Base-by-base conservation (phyloP, 805 yeast species). In the Candida dajiaensis region DNA sequence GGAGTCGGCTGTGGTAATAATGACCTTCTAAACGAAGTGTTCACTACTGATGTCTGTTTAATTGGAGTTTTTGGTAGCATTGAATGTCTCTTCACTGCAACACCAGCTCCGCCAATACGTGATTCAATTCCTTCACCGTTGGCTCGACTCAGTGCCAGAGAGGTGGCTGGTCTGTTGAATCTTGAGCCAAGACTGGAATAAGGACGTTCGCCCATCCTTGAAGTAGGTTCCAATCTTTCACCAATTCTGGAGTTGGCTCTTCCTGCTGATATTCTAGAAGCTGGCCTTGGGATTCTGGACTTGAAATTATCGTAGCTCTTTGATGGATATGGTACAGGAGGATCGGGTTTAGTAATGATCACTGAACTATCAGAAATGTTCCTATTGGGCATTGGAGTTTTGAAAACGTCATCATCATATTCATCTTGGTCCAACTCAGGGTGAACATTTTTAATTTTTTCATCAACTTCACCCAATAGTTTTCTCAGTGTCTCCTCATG, bases 1-100 rank as follows among this genome's bases (percentile, higher is more conserved):
- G 63, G 63, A 3, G 63, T 57, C 8, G 62, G 63, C 21, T 58
- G 61, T 38, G 60, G 62, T 15, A 59, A 15, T 42, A 54, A 31
- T 4, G 62, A 58, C 21, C 41, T 46, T n/a, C 57, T 31, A 16
- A 11, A 13, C 6, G 20, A 25, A 10, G 20, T 16, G 6, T 43
- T 44, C 13, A 41, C 18, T 2, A 33, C 18, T 7, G 39, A 12
- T 2, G n/a, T 15, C 11, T 35, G 21, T 43, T 56, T 48, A 9
- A 51, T 39, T 7, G 63, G 63, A 0, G 61, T 58, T 26, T 56
- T 54, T n/a, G 57, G 59, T 5, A 56, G 43, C 50, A 55, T 46
- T 4, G 63, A 58, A 25, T 52, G 53, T 41, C 62, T 50, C 16
- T 48, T 36, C 4, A 20, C 22, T 19, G 16, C 23, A 36, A 19